Evolutionary conservation across 805 yeast species (phyloP).

Genomic region (Kodamaea laetipori): DNA sequence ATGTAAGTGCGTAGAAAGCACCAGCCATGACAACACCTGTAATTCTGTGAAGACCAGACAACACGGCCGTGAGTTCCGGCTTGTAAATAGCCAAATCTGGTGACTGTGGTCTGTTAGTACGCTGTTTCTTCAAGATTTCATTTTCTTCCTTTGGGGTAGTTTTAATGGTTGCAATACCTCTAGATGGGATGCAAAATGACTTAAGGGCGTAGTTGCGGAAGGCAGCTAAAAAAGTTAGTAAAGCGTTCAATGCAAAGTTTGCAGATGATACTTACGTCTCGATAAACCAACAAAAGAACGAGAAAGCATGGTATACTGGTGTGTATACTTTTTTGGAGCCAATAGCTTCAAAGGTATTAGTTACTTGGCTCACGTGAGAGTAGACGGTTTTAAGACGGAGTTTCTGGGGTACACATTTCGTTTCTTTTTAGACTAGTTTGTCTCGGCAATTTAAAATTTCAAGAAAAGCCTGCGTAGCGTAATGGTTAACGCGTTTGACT

Average conservation of each 20-base stretch:
- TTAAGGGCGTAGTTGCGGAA: not conserved
- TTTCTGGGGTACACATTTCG: no score
- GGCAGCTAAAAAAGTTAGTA: not conserved
- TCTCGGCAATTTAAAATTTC: not conserved
- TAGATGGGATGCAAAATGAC: slow-evolving; percentile 11
- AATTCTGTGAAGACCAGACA: slow-evolving; percentile 84
- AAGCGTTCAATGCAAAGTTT: not conserved
- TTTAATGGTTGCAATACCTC: slow-evolving; percentile 35
- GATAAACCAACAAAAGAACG: not conserved
- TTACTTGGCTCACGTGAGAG: no score
- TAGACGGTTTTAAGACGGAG: not conserved
- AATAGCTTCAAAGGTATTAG: not conserved
- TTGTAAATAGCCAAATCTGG: slow-evolving; percentile 90
- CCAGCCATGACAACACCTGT: slow-evolving; percentile 83
- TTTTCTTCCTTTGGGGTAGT: slow-evolving; percentile 66
- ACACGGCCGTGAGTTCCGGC: slow-evolving; percentile 82
- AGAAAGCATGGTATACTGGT: not conserved
- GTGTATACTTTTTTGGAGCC: not conserved
- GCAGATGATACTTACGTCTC: not conserved
- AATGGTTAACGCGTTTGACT: slow-evolving; percentile 70
- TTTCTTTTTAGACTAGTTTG: no score
- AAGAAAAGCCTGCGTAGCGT: slow-evolving; percentile 56
- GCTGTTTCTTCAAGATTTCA: slow-evolving; percentile 72
- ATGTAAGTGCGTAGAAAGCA: slow-evolving; percentile 76
- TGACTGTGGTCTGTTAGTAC: slow-evolving; percentile 86